Base-by-base conservation (phyloP, 108 stramenopile genomes). In the Discostella pseudostelligera region DNA sequence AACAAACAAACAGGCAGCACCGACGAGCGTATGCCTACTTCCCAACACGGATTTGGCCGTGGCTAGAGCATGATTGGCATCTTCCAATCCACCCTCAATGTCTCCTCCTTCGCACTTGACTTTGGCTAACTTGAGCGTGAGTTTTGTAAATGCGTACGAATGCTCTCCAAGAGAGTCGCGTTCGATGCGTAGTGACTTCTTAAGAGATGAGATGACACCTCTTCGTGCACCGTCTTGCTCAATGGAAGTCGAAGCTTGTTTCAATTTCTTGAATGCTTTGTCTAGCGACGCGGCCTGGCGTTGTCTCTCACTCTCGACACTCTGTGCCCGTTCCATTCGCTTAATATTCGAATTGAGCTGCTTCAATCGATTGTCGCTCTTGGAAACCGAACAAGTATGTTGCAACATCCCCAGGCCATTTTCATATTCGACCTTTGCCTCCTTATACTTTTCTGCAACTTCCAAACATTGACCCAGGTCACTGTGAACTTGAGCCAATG, bases 121-220 rank as follows among this genome's bases (percentile, higher is more conserved):
- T 35, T 77, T 77, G 59, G 76, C 63, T 24, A 70, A 39, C 36
- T 77, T 77, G 16, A 77, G 36, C 8, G 47, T 35, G 22, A 77
- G 35, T 48, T 77, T 77, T 32, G 76, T 68, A 20, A 56, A 58
- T 4, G 63, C 76, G 60, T 77, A 70, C 7, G 68, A 77, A 10
- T 60, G 21, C 24, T 69, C 69, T 40, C 76, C 76, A 48, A 77
- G 35, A 3, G 76, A 28, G 42, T 77, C 76, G n/a, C 64, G 47
- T 51, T 77, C 76, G 9, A 69, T 32, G 11, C 68, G 57, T 8
- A 77, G 40, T 21, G 58, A 43, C 35, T 45, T 32, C 32, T 69
- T 65, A 3, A 77, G 44, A 14, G 51, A 54, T 8, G 45, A 42
- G 2, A 70, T 77, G 59, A 50, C 63, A 11, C 43, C 44, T 29